These are phyloP conservation scores for Flaveria bidentis DNA, from an alignment of 129 eudicot genomes.

Conservation along the genomic window DNA sequence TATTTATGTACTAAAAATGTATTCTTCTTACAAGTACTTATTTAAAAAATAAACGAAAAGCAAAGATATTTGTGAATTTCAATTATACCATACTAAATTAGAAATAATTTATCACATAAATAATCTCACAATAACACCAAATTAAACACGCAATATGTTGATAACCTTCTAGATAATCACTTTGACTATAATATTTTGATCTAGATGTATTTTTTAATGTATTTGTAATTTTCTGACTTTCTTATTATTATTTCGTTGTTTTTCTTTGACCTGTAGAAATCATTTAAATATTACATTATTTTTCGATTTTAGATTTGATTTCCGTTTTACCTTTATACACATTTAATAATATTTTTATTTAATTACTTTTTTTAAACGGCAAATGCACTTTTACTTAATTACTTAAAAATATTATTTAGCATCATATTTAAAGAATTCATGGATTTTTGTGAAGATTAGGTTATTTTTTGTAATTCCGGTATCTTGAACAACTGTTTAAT, in stretches of 20 bases:
- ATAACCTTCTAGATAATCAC: too few relatives aligned
- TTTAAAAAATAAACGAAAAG: background rate
- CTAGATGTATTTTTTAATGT: background rate
- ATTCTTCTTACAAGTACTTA: too few relatives aligned
- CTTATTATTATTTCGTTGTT: background rate
- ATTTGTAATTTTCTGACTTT: too few relatives aligned
- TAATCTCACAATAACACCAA: background rate
- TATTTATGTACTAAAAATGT: too few relatives aligned
- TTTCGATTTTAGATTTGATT: background rate
- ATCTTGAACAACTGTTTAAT: too few relatives aligned
- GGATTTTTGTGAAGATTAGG: too few relatives aligned
- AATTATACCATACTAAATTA: too few relatives aligned
- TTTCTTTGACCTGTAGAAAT: background rate
- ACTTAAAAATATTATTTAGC: too few relatives aligned
- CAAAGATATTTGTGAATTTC: background rate
- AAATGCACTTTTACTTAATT: too few relatives aligned
- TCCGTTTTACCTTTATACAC: background rate
- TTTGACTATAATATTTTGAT: background rate
- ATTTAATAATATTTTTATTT: background rate
- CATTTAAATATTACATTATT: background rate
- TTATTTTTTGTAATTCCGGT: too few relatives aligned
- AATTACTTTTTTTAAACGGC: too few relatives aligned
- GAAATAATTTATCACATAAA: background rate
- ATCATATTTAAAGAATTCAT: too few relatives aligned
- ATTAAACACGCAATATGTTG: background rate